These are phyloP conservation scores for Mycosphaerella sp. DNA, from an alignment of 2,329 filamentous ascomycete genomes.

Conservation along the genomic window DNA sequence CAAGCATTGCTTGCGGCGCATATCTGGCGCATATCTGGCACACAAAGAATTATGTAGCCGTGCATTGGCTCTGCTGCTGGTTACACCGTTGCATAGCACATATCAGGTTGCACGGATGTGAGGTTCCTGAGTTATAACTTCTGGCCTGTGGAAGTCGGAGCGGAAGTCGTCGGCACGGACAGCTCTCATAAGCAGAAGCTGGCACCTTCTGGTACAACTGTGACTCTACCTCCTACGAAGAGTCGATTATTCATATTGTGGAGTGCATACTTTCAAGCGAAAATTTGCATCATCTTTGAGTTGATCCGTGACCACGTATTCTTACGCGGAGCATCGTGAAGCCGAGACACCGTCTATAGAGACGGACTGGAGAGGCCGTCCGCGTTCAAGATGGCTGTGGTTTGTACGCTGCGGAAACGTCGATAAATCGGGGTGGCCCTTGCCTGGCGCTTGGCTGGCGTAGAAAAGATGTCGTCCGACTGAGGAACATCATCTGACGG, in stretches of 20 bases:
- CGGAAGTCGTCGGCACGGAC: too few relatives aligned
- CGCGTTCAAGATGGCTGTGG: constrained; percentile 18
- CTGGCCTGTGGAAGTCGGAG: too few relatives aligned
- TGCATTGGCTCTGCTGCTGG: too few relatives aligned
- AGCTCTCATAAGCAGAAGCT: too few relatives aligned
- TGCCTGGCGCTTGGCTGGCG: constrained; percentile 12
- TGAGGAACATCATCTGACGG: not conserved
- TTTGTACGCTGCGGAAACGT: constrained; percentile 21
- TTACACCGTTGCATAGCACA: too few relatives aligned
- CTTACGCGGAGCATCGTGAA: not conserved
- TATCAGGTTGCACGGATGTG: too few relatives aligned
- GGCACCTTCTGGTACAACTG: too few relatives aligned
- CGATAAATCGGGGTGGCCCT: constrained; percentile 8
- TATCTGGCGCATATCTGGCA: too few relatives aligned
- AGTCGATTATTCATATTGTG: not conserved
- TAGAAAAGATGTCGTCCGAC: constrained; percentile 10
- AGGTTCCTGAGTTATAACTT: too few relatives aligned
- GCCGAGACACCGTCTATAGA: not conserved
- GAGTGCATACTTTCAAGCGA: not conserved
- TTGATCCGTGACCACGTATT: too few relatives aligned
- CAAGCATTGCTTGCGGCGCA: not conserved
- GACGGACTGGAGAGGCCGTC: constrained; percentile 24
- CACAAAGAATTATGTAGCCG: too few relatives aligned
- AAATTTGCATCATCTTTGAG: not conserved
- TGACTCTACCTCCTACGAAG: too few relatives aligned